Evolutionary conservation across 2,329 filamentous ascomycete species (phyloP), one percentile per base, ranked within the genome.

Genomic region (Colletotrichum navitas): DNA sequence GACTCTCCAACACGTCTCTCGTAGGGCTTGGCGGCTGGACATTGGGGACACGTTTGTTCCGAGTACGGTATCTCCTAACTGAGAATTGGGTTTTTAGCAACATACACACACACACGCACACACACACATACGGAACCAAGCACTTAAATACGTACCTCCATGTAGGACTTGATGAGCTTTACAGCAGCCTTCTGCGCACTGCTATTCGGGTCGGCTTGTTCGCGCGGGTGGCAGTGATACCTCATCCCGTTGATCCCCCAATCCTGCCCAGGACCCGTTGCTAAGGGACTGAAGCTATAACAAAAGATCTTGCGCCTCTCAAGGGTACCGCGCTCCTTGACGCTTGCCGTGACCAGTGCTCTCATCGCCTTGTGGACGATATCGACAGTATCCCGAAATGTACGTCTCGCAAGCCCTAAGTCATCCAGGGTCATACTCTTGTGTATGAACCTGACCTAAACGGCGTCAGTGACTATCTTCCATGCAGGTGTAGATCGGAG

Each of bases 141-240:
- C 5, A 21, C 24, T 3, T 8, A 26, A 14, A 29, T 18, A 26
- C 34, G 14, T 39, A 63, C 60, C 47, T 52, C 16, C 47, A 21
- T 52, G 18, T 52, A 63, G 32, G 52, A 32, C 2, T n/a, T 11
- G n/a, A 63, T 11, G 26, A 41, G 60, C 24, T 63, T 47, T 34
- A 41, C 32, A 1, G 39, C 41, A 10, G n/a, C 45, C 43, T 63
- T 63, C 34, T 52, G 60, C n/a, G 60, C 60, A n/a, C 14, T 63
- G 32, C 34, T 34, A 34, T 49, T 52, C 16, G 45, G 32, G 2
- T 32, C 60, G 1, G 32, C 34, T 34, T 63, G 60, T 24, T 32
- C 32, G 24, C 24, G n/a, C 4, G 60, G 60, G 16, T 32, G 8
- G n/a, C 60, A 63, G 34, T 63, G 32, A 24, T 52, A 52, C 1